Evolutionary conservation across 2,329 filamentous ascomycete species (phyloP).

Genomic region (Curvularia lunata): DNA sequence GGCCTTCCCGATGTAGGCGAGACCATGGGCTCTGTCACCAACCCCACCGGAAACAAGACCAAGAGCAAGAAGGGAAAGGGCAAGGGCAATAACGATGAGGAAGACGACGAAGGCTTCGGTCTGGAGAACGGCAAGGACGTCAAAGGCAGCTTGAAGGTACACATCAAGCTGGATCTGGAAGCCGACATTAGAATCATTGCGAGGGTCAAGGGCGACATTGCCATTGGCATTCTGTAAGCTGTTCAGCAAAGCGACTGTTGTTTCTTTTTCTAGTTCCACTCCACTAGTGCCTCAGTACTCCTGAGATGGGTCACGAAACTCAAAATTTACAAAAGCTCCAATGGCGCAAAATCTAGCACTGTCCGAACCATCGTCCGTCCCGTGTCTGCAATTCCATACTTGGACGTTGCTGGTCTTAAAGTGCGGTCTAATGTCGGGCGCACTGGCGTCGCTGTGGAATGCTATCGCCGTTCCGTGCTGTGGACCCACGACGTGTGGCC

Average conservation of each 20-base stretch:
- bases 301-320: background rate
- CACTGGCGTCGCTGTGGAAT: background rate
- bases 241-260: background rate
- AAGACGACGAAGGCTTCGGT: slow-evolving; percentile 26
- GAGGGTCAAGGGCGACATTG: slow-evolving; percentile 31
- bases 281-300: background rate
- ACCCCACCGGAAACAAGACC: background rate
- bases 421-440: background rate
- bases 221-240: slow-evolving; percentile 29
- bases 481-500: background rate
- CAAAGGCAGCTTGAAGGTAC: slow-evolving; percentile 32
- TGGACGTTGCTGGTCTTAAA: background rate
- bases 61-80: slow-evolving; percentile 6
- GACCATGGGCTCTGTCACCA: slow-evolving; percentile 13
- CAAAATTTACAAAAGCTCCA: background rate
- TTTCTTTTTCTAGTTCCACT: background rate
- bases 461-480: background rate
- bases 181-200: slow-evolving; percentile 31
- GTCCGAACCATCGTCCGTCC: background rate
- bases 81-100: slow-evolving; percentile 6
- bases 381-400: background rate
- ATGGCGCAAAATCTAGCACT: background rate
- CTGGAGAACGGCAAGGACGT: slow-evolving; percentile 31
- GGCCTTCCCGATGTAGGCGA: slow-evolving; percentile 18
- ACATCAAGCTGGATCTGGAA: slow-evolving; percentile 33